Percentiles rank a stretch among this genome's conserved stretches.
Conservation (phyloP, 371 early-diverging fungal species). For the Syncephalastrum contaminatum region DNA sequence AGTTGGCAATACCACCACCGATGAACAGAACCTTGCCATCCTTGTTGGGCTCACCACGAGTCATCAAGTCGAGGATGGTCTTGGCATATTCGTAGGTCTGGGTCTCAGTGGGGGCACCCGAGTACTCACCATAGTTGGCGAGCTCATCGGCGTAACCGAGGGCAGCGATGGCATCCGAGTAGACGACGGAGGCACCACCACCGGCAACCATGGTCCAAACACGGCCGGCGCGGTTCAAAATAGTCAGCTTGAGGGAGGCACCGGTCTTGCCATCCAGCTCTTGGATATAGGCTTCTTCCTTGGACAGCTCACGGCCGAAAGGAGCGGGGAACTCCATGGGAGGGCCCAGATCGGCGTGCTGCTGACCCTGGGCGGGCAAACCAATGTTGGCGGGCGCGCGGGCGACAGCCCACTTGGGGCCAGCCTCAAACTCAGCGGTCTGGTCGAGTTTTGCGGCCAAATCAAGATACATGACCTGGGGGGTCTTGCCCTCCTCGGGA, state of each 20-base stretch:
- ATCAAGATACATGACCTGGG: constrained; percentile 89
- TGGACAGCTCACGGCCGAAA: constrained; percentile 94
- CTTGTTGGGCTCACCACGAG: constrained; percentile 78
- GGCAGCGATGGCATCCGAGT: constrained; percentile 96
- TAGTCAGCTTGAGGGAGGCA: constrained; percentile 95
- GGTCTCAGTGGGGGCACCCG: constrained; percentile 96
- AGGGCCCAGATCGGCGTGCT: constrained; percentile 75
- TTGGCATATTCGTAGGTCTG: constrained; percentile 99
- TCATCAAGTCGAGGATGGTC: constrained; percentile 97
- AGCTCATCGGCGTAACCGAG: constrained; percentile 91
- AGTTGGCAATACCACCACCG: constrained; percentile 99
- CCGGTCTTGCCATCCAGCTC: constrained; percentile 98
- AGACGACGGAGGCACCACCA: constrained; percentile 97
- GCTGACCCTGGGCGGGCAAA: constrained; percentile 32
- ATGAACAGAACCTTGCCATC: constrained; percentile 95
- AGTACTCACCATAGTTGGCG: constrained; percentile 99
- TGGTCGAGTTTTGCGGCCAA: constrained; percentile 98
- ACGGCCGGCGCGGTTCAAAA: constrained; percentile 91
- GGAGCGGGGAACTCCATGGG: constrained; percentile 97
- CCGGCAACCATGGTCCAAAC: constrained; percentile 99
- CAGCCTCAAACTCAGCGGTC: constrained; percentile 96
- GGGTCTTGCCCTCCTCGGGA: constrained; percentile 50
- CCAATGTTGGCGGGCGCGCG: constrained; percentile 67
- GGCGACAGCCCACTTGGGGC: constrained; percentile 86
- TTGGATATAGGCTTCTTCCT: constrained; percentile 96